Conservation (phyloP, 202 grass and related monocot genomes). For the Setaria italica region DNA sequence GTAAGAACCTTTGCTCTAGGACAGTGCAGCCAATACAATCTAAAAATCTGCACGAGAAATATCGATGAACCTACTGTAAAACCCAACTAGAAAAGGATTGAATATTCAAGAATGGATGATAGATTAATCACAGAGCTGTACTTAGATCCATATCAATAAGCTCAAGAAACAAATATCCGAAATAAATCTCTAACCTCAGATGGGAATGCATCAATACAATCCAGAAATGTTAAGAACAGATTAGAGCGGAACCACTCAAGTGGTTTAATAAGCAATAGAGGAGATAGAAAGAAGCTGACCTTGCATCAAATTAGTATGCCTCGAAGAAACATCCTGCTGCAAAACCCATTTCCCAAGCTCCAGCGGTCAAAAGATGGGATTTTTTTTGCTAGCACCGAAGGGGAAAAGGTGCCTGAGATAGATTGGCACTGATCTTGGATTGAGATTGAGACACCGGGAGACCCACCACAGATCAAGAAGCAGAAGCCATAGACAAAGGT, state of each 20-base stretch:
- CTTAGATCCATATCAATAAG: constrained; percentile 43
- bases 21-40: not conserved
- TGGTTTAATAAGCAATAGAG: constrained; percentile 6
- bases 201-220: constrained; percentile 5
- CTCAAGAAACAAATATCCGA: constrained; percentile 20
- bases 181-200: constrained; percentile 36
- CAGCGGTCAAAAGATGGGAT: constrained; percentile 8
- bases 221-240: not conserved
- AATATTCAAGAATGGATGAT: constrained; percentile 13
- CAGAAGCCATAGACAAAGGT: constrained; percentile 3
- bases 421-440: constrained; percentile 36
- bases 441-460: constrained; percentile 5
- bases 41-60: constrained; percentile 44
- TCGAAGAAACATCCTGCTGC: constrained; percentile 34
- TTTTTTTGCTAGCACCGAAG: not conserved
- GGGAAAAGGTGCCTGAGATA: not conserved
- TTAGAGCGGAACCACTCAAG: not conserved
- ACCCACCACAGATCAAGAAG: constrained; percentile 44
- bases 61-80: constrained; percentile 13
- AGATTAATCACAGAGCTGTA: not conserved
- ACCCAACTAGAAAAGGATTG: not conserved
- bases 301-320: constrained; percentile 31
- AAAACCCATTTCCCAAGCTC: constrained; percentile 33
- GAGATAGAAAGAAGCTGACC: constrained; percentile 33
- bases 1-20: not conserved